These are phyloP conservation scores for Setomelanomma holmii DNA, from an alignment of 2,329 filamentous ascomycete species.

Conservation along the genomic window DNA sequence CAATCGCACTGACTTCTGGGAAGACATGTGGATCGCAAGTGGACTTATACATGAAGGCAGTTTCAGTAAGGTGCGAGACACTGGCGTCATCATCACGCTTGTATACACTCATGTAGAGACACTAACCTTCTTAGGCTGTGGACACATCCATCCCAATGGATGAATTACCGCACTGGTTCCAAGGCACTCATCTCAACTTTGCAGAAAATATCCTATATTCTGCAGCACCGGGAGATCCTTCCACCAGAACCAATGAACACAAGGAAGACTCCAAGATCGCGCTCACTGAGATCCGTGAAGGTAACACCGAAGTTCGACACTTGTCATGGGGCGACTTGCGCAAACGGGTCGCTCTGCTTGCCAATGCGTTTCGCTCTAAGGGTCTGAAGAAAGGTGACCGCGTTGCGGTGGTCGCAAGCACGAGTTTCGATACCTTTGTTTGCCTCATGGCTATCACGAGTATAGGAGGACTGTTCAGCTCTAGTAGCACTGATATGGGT, in stretches of 20 bases:
- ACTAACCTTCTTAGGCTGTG: constrained; percentile 55
- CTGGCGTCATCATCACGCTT: neutral
- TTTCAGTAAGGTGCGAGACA: constrained; percentile 30
- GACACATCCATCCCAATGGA: constrained; percentile 76
- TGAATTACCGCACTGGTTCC: constrained; percentile 77
- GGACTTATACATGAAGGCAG: constrained; percentile 40
- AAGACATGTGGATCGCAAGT: constrained; percentile 38
- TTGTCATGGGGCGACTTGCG: constrained; percentile 74
- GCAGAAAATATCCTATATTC: constrained; percentile 81
- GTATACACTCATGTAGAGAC: neutral
- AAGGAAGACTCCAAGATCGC: constrained; percentile 78
- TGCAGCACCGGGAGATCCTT: constrained; percentile 50
- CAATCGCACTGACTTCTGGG: constrained; percentile 58
- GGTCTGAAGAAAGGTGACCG: constrained; percentile 76
- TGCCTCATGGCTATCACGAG: constrained; percentile 74
- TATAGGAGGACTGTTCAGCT: constrained; percentile 78
- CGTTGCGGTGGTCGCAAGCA: constrained; percentile 76
- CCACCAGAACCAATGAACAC: constrained; percentile 58
- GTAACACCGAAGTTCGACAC: constrained; percentile 59
- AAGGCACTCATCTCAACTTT: constrained; percentile 76
- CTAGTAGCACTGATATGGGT: constrained; percentile 83
- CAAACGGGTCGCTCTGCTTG: constrained; percentile 62
- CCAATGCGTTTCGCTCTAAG: constrained; percentile 69
- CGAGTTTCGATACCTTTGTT: constrained; percentile 75
- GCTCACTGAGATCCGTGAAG: constrained; percentile 75